These are phyloP conservation scores for Lactarius quietus DNA, from an alignment of 768 basidiomycete species.

Conservation along the genomic window DNA sequence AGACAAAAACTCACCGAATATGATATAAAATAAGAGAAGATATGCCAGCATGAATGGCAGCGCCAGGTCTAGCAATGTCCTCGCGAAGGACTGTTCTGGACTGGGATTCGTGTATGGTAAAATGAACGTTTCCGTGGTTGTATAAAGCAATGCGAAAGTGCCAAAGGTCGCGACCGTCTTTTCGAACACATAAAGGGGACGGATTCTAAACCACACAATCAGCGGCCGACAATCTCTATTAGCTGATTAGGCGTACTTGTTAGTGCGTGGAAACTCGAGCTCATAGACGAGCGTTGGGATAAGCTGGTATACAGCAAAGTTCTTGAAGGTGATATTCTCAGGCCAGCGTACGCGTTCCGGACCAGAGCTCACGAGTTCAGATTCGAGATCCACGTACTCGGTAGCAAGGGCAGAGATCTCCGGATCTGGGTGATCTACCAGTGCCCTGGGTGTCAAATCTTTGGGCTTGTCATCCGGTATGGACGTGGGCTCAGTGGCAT, in stretches of 20 bases:
- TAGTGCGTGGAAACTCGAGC: conserved; percentile 91
- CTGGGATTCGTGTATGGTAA: conserved; percentile 71
- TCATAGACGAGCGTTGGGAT: conserved; percentile 95
- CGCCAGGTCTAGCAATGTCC: conserved; percentile 78
- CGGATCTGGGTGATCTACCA: conserved; percentile 64
- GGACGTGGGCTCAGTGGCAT: background rate
- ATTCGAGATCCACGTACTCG: conserved; percentile 71
- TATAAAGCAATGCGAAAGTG: conserved; percentile 90
- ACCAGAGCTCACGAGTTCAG: conserved; percentile 73
- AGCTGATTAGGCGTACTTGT: conserved; percentile 47
- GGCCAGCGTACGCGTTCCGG: conserved; percentile 72
- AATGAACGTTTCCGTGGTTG: conserved; percentile 93
- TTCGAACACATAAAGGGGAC: conserved; percentile 72
- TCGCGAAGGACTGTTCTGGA: conserved; percentile 65
- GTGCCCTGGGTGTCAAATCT: conserved; percentile 39
- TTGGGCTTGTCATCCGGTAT: conserved; percentile 21
- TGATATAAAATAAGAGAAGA: conserved; percentile 79
- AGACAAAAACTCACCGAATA: conserved; percentile 55
- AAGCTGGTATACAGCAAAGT: conserved; percentile 83
- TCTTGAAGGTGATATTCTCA: conserved; percentile 72
- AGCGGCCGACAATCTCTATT: background rate
- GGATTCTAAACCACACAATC: conserved; percentile 41
- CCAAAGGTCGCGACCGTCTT: conserved; percentile 86
- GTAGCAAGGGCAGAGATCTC: conserved; percentile 65
- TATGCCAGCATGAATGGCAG: conserved; percentile 94